Evolutionary conservation across 2,329 filamentous ascomycete genomes (phyloP), one percentile per base, ranked within the genome.

Genomic region (Cordyceps sp.): DNA sequence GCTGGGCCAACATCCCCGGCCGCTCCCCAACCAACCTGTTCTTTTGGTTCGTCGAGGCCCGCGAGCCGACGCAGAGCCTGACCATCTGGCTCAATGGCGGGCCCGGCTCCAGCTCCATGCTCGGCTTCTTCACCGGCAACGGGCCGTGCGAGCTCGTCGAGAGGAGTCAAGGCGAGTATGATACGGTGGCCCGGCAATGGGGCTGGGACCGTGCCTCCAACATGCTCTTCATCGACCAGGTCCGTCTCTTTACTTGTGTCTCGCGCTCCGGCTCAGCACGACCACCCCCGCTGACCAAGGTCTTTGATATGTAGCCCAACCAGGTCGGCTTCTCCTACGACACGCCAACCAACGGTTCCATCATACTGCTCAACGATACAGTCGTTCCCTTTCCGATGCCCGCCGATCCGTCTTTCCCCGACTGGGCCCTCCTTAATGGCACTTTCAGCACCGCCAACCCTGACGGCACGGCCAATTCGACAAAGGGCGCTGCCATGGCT

Each of bases 271-370:
- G 5, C 20, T n/a, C n/a, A n/a, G n/a, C n/a, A n/a, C n/a, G n/a
- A n/a, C n/a, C n/a, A n/a, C 8, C 9, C 10, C n/a, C 10, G 17
- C 23, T 19, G 17, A 20, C 15, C 13, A 10, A 6, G 14, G 5
- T 10, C n/a, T 17, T n/a, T n/a, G n/a, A n/a, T n/a, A 21, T 38
- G 40, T 45, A 84, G 67, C 75, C 75, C 17, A 74, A 75, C 38
- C 74, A 82, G 52, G 69, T 82, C 30, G 70, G 72, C 18, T 74
- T 78, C 40, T 79, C 74, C 2, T 74, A 70, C 45, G 80, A 84
- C 45, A 62, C 61, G 18, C 57, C 64, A 7, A 70, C 65, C 8
- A 75, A 82, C 42, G 66, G 67, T 13, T 74, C 73, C 6, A 45
- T 73, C 16, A 53, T 69, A 37, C 50, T 71, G 25, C 39, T 61